A percentile compares a stretch with the other conserved stretches of the same genome.
These are phyloP conservation scores for Rosa persica DNA, from an alignment of 306 rosid genomes.

Conservation along the genomic window DNA sequence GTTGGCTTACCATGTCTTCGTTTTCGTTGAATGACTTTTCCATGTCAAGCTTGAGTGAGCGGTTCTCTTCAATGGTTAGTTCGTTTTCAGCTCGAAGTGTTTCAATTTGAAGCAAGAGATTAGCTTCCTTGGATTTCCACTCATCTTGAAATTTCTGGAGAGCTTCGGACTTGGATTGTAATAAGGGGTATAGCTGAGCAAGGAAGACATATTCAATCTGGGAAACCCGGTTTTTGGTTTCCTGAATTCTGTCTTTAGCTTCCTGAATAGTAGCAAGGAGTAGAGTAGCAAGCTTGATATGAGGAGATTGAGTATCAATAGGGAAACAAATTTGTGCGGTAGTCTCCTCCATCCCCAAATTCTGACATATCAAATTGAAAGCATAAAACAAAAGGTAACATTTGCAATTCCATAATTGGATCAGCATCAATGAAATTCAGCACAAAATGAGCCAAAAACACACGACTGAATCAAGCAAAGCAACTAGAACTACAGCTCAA, in stretches of 20 bases:
- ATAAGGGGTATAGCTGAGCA: conserved; percentile 56
- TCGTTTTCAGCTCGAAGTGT: conserved; percentile 38
- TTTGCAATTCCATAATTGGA: not conserved
- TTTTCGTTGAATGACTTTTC: conserved; percentile 25
- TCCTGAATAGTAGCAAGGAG: conserved; percentile 90
- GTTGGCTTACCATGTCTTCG: conserved; percentile 26
- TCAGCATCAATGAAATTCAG: not conserved
- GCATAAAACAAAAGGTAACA: not conserved
- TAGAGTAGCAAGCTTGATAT: conserved; percentile 62
- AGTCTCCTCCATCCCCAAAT: conserved; percentile 42
- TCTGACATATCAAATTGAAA: not conserved
- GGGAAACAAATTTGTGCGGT: conserved; percentile 26
- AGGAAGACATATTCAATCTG: conserved; percentile 87
- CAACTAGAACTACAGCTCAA: not conserved
- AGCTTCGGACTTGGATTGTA: conserved; percentile 45
- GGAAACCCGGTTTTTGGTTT: conserved; percentile 67
- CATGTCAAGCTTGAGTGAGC: conserved; percentile 40
- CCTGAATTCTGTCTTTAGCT: conserved; percentile 70
- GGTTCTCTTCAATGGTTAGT: conserved; percentile 40
- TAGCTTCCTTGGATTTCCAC: conserved; percentile 44
- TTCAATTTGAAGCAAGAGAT: conserved; percentile 36
- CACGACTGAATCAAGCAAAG: not conserved
- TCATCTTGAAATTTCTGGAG: conserved; percentile 35
- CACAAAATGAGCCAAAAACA: not conserved
- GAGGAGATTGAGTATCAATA: conserved; percentile 28